Base-by-base conservation (phyloP, 306 rosid species). In the Astragalus glycyphyllos region DNA sequence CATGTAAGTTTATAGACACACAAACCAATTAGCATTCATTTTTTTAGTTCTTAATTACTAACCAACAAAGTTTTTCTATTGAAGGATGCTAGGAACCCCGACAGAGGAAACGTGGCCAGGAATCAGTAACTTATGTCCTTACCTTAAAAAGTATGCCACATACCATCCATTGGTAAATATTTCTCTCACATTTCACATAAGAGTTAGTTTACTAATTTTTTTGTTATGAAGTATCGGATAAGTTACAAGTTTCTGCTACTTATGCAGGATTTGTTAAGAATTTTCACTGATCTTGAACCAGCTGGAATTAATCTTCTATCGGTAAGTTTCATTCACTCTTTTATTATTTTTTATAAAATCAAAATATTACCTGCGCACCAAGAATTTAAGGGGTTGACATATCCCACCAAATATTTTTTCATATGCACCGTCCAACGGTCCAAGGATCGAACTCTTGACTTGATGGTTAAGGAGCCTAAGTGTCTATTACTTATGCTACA, bases 71-170 rank as follows among this genome's bases (percentile, higher is more conserved):
- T 1, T 56, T 71, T 58, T 57, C 11, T 31, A 31, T 35, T 54
- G 17, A 78, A 78, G 82, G 31, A 2, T 72, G 29, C 58, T 66
- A 29, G 82, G 82, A 20, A 66, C 78, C 20, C 82, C 78, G 7
- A 58, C 65, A 32, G 71, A 58, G 48, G 59, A 59, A 12, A 65
- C 75, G 0, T 72, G 78, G 74, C 75, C 75, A 4, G 78, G 75
- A 54, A 14, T 66, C 58, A 31, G 29, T 40, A 5, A 4, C 8
- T 14, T 58, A 31, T 15, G 32, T 31, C 1, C 46, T 1, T 1
- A 3, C 62, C 14, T 58, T 15, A n/a, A 5, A 20, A 5, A 0
- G 5, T 59, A 40, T 12, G 10, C 40, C 29, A 2, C 26, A 38
- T 23, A 1, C 58, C 0, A 8, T 1, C 64, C 64, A 15, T 0